Evolutionary conservation across 768 basidiomycete genomes (phyloP).

Genomic region (Lentinus tigrinus): DNA sequence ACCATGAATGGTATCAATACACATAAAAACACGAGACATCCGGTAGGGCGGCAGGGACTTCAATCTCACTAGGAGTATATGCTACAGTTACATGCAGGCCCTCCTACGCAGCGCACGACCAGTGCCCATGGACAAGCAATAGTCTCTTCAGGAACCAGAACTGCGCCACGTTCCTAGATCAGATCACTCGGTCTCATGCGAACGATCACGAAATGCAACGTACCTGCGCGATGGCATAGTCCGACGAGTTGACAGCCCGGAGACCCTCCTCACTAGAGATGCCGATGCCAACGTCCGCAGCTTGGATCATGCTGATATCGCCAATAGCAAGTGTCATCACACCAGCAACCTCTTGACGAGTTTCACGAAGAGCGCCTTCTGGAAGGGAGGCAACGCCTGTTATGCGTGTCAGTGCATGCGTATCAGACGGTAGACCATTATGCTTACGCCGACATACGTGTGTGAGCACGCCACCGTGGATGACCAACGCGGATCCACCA

Average conservation of each 20-base stretch:
- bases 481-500: constrained; percentile 90
- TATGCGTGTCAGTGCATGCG: neutral
- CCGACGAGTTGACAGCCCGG: constrained; percentile 98
- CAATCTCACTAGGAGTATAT: too few species aligned
- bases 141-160: constrained; percentile 94
- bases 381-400: constrained; percentile 87
- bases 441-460: constrained; percentile 48
- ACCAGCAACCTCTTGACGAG: constrained; percentile 89
- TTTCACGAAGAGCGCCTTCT: constrained; percentile 94
- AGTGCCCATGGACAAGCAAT: constrained; percentile 95
- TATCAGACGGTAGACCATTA: too few species aligned
- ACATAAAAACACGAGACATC: too few species aligned
- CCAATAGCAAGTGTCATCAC: constrained; percentile 97
- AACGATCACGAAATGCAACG: constrained; percentile 27
- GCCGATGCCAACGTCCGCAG: constrained; percentile 96
- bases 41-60: too few species aligned
- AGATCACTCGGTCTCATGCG: constrained; percentile 1
- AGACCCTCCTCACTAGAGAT: constrained; percentile 97
- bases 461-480: constrained; percentile 81
- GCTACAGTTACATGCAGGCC: too few species aligned
- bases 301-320: constrained; percentile 99
- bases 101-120: constrained; percentile 99
- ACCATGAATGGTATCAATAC: too few species aligned
- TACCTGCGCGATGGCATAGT: constrained; percentile 94
- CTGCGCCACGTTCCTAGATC: constrained; percentile 28